Percentiles rank a stretch among this genome's conserved stretches.
Conservation (phyloP, 2,329 filamentous ascomycete genomes). For the Rhinocladiella similis region DNA sequence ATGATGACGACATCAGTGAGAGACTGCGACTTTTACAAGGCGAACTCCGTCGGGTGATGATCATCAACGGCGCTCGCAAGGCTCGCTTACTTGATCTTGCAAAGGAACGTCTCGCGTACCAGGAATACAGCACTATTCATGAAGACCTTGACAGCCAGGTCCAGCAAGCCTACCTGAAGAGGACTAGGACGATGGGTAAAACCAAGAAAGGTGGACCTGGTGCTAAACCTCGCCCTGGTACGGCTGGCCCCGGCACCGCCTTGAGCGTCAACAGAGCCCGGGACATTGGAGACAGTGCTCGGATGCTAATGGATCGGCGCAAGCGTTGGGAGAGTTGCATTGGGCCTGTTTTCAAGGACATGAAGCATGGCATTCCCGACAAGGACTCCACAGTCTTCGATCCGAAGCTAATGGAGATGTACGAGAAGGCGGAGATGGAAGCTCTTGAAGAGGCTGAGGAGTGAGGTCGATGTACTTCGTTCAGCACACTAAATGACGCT, state of each 20-base stretch:
- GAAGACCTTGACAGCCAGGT: constrained; percentile 96
- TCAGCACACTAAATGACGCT: no score
- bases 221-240: constrained; percentile 51
- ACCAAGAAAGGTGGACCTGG: constrained; percentile 82
- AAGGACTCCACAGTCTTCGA: constrained; percentile 73
- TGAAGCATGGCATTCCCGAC: constrained; percentile 72
- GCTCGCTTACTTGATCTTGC: constrained; percentile 81
- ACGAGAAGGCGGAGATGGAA: constrained; percentile 75
- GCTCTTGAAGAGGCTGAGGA: constrained; percentile 71
- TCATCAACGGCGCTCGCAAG: constrained; percentile 89
- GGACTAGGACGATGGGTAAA: constrained; percentile 90
- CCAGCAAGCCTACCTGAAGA: constrained; percentile 91
- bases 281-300: constrained; percentile 81
- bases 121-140: constrained; percentile 95
- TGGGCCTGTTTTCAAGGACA: constrained; percentile 84
- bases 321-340: constrained; percentile 89
- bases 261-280: constrained; percentile 64
- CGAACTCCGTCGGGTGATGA: constrained; percentile 77
- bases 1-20: constrained; percentile 90
- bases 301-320: constrained; percentile 88
- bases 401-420: constrained; percentile 67
- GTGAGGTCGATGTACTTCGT: not conserved
- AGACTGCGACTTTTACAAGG: constrained; percentile 82
- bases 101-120: constrained; percentile 89
- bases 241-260: constrained; percentile 49